These are phyloP conservation scores for Linnemannia schmuckeri DNA, from an alignment of 192 early-diverging fungal species.

Conservation along the genomic window DNA sequence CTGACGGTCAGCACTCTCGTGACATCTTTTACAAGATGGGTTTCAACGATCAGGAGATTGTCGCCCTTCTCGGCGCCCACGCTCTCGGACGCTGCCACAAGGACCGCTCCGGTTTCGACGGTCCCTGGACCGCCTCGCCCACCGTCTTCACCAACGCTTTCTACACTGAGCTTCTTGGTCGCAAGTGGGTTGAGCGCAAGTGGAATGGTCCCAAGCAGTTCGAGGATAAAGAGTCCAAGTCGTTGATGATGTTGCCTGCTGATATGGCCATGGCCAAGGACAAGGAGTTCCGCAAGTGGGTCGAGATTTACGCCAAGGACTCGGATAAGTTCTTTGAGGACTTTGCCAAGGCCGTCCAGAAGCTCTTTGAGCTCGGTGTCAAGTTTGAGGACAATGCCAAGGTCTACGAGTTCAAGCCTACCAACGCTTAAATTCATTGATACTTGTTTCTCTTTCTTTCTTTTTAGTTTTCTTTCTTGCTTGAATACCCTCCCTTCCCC, in stretches of 20 bases:
- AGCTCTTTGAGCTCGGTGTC: constrained; percentile 91
- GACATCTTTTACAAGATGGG: constrained; percentile 89
- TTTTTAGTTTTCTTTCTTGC: neutral
- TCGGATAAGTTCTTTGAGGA: constrained; percentile 89
- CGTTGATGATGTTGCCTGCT: constrained; percentile 81
- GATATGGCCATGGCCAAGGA: constrained; percentile 76
- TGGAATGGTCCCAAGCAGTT: constrained; percentile 90
- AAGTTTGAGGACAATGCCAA: constrained; percentile 75
- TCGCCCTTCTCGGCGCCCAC: constrained; percentile 84
- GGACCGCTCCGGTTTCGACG: constrained; percentile 82
- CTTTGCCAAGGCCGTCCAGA: constrained; percentile 87
- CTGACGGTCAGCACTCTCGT: constrained; percentile 76
- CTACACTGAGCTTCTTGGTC: constrained; percentile 82
- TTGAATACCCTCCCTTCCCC: neutral
- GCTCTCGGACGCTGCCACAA: constrained; percentile 83
- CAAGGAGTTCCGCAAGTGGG: constrained; percentile 77
- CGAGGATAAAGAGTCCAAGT: constrained; percentile 79
- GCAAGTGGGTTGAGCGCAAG: constrained; percentile 85
- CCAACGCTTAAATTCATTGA: constrained; percentile 56
- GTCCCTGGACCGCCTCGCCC: constrained; percentile 92
- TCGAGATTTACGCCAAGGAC: constrained; percentile 92
- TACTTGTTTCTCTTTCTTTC: neutral
- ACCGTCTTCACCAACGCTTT: constrained; percentile 92
- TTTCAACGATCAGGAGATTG: constrained; percentile 78
- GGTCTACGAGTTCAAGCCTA: constrained; percentile 75